Base-by-base conservation (phyloP, 2,329 filamentous ascomycete species). In the Aurifilum marmelostoma region DNA sequence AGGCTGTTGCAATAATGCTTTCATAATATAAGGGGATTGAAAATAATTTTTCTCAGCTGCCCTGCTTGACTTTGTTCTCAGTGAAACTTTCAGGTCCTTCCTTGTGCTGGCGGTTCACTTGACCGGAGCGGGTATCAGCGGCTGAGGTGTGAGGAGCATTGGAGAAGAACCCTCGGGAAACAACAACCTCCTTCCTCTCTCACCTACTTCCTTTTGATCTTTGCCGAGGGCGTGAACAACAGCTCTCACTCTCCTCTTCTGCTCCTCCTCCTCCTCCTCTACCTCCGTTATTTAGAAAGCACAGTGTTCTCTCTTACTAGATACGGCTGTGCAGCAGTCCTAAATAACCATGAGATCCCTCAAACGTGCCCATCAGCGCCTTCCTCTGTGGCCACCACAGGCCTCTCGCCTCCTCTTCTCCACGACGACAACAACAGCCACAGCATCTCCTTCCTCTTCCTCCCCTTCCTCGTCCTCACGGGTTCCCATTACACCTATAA, bases 311-410 rank as follows among this genome's bases (percentile, higher is more conserved):
- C 32, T 27, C 4, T 7, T 11, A 9, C 11, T 11, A 9, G 2
- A 1, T 9, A 11, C 21, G 3, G 52, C 24, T 29, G 24, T 24
- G 7, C 21, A 24, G 34, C 21, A 32, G 18, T 52, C 18, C 8
- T 8, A 61, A 41, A 29, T 52, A 24, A 67, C 27, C 34, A 89
- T 89, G 87, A 84, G 86, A 75, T 85, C 86, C 72, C 80, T 88
- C 75, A 83, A 85, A 74, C 80, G 83, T 65, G 83, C 81, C 70
- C 82, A 84, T 73, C 80, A 84, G 72, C 82, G 82, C 71, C 77
- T 85, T 74, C 83, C 82, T 72, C 68, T 74, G 66, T 67, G 70
- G 71, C 21, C 67, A 71, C 43, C 73, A 43, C 65, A 47, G 14
- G 54, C 27, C 32, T 67, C 61, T 14, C 68, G 69, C 32, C 60